Conservation (phyloP, 2,329 filamentous ascomycete genomes). For the Epichloe hybrida region DNA sequence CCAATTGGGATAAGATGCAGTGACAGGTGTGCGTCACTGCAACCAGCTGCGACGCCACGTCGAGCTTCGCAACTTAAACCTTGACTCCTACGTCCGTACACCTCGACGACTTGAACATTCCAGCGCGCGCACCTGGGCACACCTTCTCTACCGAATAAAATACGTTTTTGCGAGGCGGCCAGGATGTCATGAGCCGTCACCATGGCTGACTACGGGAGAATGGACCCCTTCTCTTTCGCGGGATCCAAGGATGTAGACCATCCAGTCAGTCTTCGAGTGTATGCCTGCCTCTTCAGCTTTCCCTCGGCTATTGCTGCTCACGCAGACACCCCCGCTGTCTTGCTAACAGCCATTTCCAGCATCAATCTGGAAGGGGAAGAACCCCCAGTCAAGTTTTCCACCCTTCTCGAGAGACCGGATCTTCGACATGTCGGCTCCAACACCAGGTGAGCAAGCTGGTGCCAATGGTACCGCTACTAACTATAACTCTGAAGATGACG, state of each 20-base stretch:
- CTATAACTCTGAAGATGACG: background rate
- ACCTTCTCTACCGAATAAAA: no score
- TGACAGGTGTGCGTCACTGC: background rate
- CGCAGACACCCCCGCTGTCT: background rate
- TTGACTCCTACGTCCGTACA: background rate
- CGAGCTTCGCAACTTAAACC: background rate
- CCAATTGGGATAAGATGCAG: background rate
- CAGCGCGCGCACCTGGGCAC: background rate
- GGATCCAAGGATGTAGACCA: slow-evolving; percentile 74
- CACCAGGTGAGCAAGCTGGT: slow-evolving; percentile 40
- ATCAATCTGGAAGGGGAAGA: slow-evolving; percentile 35
- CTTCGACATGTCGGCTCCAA: slow-evolving; percentile 82
- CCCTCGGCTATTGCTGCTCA: background rate
- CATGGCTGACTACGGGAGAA: slow-evolving; percentile 34
- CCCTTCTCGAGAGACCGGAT: slow-evolving; percentile 63
- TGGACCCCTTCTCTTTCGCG: slow-evolving; percentile 96
- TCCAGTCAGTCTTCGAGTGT: slow-evolving; percentile 55
- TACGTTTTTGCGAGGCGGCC: background rate
- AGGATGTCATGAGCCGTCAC: slow-evolving; percentile 16
- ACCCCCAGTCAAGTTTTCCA: slow-evolving; percentile 40
- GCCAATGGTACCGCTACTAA: background rate
- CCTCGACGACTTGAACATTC: background rate
- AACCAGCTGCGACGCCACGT: background rate
- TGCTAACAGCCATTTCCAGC: slow-evolving; percentile 18
- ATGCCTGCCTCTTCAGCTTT: slow-evolving; percentile 11